Percentiles rank a stretch among this genome's conserved stretches.
Evolutionary conservation across 1,284 basidiomycete species (phyloP).

Genomic region (Pterulicium gracile): DNA sequence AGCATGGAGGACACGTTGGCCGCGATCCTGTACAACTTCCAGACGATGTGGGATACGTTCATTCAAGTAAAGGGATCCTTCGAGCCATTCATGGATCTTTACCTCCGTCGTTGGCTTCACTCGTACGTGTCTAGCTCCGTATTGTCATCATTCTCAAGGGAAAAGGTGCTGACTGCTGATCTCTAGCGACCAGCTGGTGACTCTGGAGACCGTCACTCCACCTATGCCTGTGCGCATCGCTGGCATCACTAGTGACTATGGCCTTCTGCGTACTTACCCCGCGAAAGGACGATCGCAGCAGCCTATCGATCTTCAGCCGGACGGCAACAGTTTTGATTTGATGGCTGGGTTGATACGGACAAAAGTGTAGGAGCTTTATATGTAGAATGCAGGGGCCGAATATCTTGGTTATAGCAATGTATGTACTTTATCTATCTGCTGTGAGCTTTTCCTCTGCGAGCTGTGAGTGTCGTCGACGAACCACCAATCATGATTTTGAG

Average conservation of each 20-base stretch:
- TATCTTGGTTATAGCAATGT: no score
- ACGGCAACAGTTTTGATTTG: slow-evolving; percentile 95
- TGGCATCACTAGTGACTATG: slow-evolving; percentile 83
- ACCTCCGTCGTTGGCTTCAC: slow-evolving; percentile 80
- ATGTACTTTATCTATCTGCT: no score
- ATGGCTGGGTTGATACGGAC: slow-evolving; percentile 82
- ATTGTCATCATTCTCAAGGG: neutral
- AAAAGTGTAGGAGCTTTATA: slow-evolving; percentile 35
- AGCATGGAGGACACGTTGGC: slow-evolving; percentile 73
- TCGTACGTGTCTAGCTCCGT: slow-evolving; percentile 44
- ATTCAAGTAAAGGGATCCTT: slow-evolving; percentile 56
- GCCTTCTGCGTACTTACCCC: slow-evolving; percentile 76
- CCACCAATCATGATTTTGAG: no score
- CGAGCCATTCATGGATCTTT: slow-evolving; percentile 67
- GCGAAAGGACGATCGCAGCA: slow-evolving; percentile 29
- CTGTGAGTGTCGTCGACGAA: no score
- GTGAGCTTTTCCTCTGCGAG: no score
- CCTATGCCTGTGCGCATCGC: slow-evolving; percentile 66
- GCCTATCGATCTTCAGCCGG: slow-evolving; percentile 65
- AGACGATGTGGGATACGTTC: slow-evolving; percentile 71
- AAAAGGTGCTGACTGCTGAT: slow-evolving; percentile 3
- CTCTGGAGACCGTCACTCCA: slow-evolving; percentile 67
- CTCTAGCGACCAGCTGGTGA: slow-evolving; percentile 74
- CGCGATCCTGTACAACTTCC: slow-evolving; percentile 70
- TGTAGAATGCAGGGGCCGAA: no score